phyloP scores from a whole-genome alignment of 768 basidiomycete genomes.

The Cyclocybe aegerita region DNA sequence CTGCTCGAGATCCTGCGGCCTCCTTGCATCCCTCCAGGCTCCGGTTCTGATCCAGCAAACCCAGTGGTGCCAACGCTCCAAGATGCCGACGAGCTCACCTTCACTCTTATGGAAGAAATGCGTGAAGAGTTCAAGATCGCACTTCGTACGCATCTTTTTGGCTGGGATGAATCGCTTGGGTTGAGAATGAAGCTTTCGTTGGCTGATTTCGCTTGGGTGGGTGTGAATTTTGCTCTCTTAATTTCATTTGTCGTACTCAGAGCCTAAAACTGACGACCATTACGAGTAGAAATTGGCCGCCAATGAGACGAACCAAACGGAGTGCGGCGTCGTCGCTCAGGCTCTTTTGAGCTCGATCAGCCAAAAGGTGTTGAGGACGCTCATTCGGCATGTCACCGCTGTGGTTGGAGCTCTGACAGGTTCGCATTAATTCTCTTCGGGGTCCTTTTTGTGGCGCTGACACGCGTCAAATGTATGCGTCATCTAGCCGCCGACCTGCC shows the following conservation, averaged over 20 bases:
- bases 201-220: conserved; percentile 51
- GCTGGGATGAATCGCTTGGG: conserved; percentile 52
- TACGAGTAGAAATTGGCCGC: conserved; percentile 45
- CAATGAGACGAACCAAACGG: conserved; percentile 31
- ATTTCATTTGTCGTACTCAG: background rate
- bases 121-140: conserved; percentile 49
- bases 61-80: too few relatives aligned
- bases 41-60: too few relatives aligned
- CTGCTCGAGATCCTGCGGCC: conserved; percentile 46
- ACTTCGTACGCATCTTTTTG: conserved; percentile 58
- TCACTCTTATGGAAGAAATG: conserved; percentile 30
- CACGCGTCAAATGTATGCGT: background rate
- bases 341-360: conserved; percentile 50
- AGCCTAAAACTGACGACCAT: background rate
- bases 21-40: background rate
- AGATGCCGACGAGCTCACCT: too few relatives aligned
- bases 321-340: conserved; percentile 55
- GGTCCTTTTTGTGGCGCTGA: conserved; percentile 1
- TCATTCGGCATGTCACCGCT: conserved; percentile 57
- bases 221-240: conserved; percentile 8
- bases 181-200: conserved; percentile 57
- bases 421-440: conserved; percentile 27
- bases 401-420: conserved; percentile 42
- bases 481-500: conserved; percentile 56
- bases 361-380: conserved; percentile 49